These are phyloP conservation scores for Boletales sp. DNA, from an alignment of 768 basidiomycete species.

Conservation along the genomic window DNA sequence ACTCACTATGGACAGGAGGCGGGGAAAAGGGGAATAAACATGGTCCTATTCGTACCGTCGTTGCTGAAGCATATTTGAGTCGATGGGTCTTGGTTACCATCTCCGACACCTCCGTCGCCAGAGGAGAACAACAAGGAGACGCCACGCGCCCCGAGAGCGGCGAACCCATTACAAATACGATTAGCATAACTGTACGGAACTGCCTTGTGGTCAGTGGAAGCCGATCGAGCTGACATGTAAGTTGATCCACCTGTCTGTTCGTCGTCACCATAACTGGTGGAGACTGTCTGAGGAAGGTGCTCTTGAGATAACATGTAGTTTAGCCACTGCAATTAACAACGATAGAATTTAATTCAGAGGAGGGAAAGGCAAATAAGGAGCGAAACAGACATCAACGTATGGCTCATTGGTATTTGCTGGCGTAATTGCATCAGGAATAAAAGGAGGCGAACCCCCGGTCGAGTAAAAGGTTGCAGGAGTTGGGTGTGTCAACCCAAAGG, in stretches of 20 bases:
- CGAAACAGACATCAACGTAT: constrained; percentile 36
- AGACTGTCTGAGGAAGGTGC: constrained; percentile 55
- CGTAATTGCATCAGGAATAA: constrained; percentile 43
- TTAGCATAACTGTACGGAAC: constrained; percentile 56
- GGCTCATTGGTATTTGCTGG: constrained; percentile 48
- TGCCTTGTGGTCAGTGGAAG: constrained; percentile 15
- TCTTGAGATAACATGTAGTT: constrained; percentile 46
- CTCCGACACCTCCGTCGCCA: constrained; percentile 70
- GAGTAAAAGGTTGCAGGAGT: constrained; percentile 58
- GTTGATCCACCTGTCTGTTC: constrained; percentile 56
- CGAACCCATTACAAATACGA: constrained; percentile 59
- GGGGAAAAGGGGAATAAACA: constrained; percentile 62
- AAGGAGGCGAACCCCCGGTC: constrained; percentile 60
- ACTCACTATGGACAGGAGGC: constrained; percentile 55
- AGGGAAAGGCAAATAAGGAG: neutral
- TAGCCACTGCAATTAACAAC: constrained; percentile 48
- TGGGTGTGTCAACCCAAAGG: constrained; percentile 62
- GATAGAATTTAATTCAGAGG: neutral
- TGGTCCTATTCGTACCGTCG: constrained; percentile 48
- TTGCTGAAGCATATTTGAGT: constrained; percentile 57
- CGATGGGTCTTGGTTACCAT: constrained; percentile 50
- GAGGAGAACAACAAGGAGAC: constrained; percentile 62
- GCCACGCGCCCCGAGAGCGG: constrained; percentile 65
- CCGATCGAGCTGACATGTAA: neutral
- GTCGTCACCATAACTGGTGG: constrained; percentile 69